Evolutionary conservation across 2,329 filamentous ascomycete genomes (phyloP).

Genomic region (Beauveria caledonica): DNA sequence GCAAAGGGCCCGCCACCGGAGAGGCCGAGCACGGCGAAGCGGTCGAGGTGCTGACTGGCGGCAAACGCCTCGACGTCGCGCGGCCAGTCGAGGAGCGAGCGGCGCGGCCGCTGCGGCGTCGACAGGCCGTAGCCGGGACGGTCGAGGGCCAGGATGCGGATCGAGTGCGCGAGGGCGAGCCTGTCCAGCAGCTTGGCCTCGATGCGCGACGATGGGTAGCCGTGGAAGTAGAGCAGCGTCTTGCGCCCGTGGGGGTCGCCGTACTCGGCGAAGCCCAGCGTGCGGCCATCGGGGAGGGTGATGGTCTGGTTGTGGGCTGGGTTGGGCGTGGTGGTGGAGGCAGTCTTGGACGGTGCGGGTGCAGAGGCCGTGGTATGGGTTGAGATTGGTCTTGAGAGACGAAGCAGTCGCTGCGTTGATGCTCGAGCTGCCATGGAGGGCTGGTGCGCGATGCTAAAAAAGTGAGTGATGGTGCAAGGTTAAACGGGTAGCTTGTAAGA

Average conservation of each 20-base stretch:
- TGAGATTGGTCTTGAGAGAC: background rate
- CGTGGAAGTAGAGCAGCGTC: conserved; percentile 34
- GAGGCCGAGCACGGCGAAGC: conserved; percentile 26
- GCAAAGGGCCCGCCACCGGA: conserved; percentile 31
- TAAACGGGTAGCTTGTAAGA: no score
- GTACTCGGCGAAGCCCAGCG: conserved; percentile 32
- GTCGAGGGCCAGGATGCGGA: conserved; percentile 31
- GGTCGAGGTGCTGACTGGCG: conserved; percentile 15
- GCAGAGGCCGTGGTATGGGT: background rate
- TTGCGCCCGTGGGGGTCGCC: conserved; percentile 22
- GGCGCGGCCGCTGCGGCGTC: conserved; percentile 22
- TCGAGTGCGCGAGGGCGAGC: conserved; percentile 17
- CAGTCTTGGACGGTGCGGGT: background rate
- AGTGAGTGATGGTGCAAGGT: no score
- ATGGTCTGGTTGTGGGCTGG: conserved; percentile 19
- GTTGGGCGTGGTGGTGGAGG: background rate
- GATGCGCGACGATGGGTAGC: conserved; percentile 32
- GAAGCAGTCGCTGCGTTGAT: background rate
- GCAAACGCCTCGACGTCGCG: conserved; percentile 26
- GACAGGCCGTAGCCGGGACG: conserved; percentile 36
- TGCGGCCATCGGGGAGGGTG: conserved; percentile 31
- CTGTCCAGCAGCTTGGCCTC: conserved; percentile 24
- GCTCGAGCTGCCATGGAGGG: background rate
- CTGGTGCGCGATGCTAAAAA: no score
- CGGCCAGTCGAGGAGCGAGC: conserved; percentile 26